phyloP scores from a whole-genome alignment of 805 yeast genomes.

The Clavispora fructus region DNA sequence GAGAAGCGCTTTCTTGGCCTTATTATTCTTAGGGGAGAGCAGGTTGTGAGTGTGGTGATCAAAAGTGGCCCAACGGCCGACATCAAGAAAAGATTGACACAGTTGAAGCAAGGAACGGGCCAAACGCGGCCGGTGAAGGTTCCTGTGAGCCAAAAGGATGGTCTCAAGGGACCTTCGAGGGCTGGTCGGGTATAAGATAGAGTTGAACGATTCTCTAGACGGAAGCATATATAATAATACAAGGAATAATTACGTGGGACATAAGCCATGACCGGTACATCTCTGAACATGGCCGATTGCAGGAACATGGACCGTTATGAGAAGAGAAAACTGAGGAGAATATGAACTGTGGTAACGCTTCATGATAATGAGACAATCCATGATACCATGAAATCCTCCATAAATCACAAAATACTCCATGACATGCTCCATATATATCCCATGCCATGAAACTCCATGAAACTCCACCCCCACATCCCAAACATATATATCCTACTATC shows the following conservation, averaged over 20 bases:
- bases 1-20: slow-evolving; percentile 78
- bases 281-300: too few relatives aligned
- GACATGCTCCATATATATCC: too few relatives aligned
- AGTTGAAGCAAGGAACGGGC: slow-evolving; percentile 19
- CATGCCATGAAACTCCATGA: too few relatives aligned
- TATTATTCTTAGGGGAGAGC: slow-evolving; percentile 82
- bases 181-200: background rate
- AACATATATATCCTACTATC: too few relatives aligned
- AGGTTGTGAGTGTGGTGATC: slow-evolving; percentile 64
- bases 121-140: slow-evolving; percentile 30
- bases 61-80: slow-evolving; percentile 56
- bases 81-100: slow-evolving; percentile 27
- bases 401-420: too few relatives aligned
- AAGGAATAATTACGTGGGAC: background rate
- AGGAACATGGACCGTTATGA: too few relatives aligned
- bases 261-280: too few relatives aligned
- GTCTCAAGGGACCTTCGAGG: slow-evolving; percentile 19
- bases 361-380: too few relatives aligned
- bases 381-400: too few relatives aligned
- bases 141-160: slow-evolving; percentile 25
- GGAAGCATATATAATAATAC: background rate
- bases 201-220: background rate
- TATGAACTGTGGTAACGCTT: too few relatives aligned
- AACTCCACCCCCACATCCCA: too few relatives aligned
- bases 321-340: too few relatives aligned